Percentiles rank a stretch among this genome's conserved stretches.
phyloP scores from a whole-genome alignment of 352 stramenopile species.

The Globisporangium rhizosaccharum region DNA sequence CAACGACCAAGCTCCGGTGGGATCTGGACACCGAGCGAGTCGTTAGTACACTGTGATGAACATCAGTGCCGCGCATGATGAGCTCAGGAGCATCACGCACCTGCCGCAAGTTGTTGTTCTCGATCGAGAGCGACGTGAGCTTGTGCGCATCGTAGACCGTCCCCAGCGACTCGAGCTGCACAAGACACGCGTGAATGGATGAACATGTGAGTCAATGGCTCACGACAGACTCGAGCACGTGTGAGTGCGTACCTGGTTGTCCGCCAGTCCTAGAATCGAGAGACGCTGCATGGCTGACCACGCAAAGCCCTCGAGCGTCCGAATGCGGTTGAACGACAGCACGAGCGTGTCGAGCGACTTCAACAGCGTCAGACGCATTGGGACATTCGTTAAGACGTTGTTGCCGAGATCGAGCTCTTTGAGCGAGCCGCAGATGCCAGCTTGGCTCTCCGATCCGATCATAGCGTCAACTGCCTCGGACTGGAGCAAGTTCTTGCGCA shows the following conservation, averaged over 20 bases:
- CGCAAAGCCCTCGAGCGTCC: constrained; percentile 40
- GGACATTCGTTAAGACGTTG: constrained; percentile 54
- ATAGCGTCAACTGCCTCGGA: constrained; percentile 38
- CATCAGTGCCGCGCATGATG: no score
- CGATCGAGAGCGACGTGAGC: constrained; percentile 67
- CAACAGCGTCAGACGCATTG: constrained; percentile 35
- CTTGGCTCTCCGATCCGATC: constrained; percentile 19
- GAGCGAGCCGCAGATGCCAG: constrained; percentile 34
- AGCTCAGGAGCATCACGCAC: constrained; percentile 15
- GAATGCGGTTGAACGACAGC: constrained; percentile 65
- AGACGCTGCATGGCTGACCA: constrained; percentile 59
- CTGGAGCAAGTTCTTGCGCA: constrained; percentile 78
- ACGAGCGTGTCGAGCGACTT: constrained; percentile 54
- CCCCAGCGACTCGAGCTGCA: constrained; percentile 55
- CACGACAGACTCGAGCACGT: not conserved
- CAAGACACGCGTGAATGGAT: not conserved
- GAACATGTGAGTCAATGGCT: not conserved
- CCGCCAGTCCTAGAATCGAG: constrained; percentile 51
- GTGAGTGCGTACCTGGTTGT: constrained; percentile 52
- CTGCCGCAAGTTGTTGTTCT: constrained; percentile 81
- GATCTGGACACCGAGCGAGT: constrained; percentile 31
- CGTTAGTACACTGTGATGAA: not conserved
- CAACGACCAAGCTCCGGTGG: constrained; percentile 53
- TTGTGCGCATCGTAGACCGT: constrained; percentile 48
- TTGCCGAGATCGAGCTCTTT: constrained; percentile 73